Base-by-base conservation (phyloP, 192 early-diverging fungal genomes). In the Entophlyctis helioformis region DNA sequence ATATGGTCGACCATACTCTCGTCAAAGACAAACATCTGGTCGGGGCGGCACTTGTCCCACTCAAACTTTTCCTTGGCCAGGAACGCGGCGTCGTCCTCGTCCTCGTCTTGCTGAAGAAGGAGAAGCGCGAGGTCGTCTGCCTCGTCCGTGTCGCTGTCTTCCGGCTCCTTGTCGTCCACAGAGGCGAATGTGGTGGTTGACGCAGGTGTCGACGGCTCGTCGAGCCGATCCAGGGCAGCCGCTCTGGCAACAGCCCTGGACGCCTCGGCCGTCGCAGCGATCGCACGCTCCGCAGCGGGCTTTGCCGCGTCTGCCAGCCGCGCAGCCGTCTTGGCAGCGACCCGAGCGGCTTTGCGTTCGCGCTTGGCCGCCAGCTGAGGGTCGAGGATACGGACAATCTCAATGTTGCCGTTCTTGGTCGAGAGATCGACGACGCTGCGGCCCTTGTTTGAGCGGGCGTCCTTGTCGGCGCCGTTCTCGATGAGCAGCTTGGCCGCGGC, bases 21-120 rank as follows among this genome's bases (percentile, higher is more conserved):
- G 41, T 81, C 80, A 59, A 93, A 89, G n/a, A 94, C 91, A 68
- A 89, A 83, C 93, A 97, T 97, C 59, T 97, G 89, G 66, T 90
- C 84, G 12, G 80, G 79, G 53, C 75, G 63, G 61, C 89, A 87
- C 13, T 57, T 66, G 37, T 82, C 74, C 88, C 87, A 97, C 44
- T 82, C 71, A 61, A 86, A 89, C 7, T 52, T n/a, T n/a, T n/a
- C n/a, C n/a, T n/a, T n/a, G n/a, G n/a, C n/a, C n/a, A n/a, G n/a
- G n/a, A n/a, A 39, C 20, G 8, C 10, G 29, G 19, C 28, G n/a
- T 31, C 27, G 2, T 52, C 42, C 8, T 50, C 21, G 8, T 21
- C 19, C 19, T 31, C n/a, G n/a, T n/a, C n/a, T n/a, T n/a, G n/a
- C n/a, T n/a, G n/a, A n/a, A n/a, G n/a, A n/a, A n/a, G n/a, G n/a